A percentile compares a stretch with the other conserved stretches of the same genome.
These are phyloP conservation scores for Phytophthora pistaciae DNA, from an alignment of 352 stramenopile species.

Conservation along the genomic window DNA sequence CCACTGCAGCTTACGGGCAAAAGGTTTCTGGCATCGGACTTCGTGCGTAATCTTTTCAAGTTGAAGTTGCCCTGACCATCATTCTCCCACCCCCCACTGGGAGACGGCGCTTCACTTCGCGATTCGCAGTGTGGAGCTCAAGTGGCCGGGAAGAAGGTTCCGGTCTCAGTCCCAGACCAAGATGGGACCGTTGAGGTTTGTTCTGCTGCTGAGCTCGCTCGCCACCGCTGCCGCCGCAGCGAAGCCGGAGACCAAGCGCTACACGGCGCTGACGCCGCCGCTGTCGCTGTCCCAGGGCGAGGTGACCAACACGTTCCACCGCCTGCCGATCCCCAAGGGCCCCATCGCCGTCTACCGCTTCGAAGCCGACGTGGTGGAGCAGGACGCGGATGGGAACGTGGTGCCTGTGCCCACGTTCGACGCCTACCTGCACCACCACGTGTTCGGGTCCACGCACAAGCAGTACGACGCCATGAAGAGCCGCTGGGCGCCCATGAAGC, in stretches of 20 bases:
- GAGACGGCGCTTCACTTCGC: not conserved
- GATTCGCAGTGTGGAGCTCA: slow-evolving; percentile 8
- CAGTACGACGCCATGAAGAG: slow-evolving; percentile 59
- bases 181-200: slow-evolving; percentile 16
- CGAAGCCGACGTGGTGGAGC: slow-evolving; percentile 77
- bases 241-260: slow-evolving; percentile 58
- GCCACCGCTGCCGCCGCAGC: not conserved
- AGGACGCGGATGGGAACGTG: slow-evolving; percentile 52
- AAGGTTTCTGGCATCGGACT: not conserved
- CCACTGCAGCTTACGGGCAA: not conserved
- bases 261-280: slow-evolving; percentile 73
- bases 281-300: slow-evolving; percentile 72
- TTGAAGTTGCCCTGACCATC: not conserved
- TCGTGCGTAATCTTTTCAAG: not conserved
- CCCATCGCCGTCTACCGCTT: slow-evolving; percentile 88
- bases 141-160: not conserved
- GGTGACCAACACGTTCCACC: slow-evolving; percentile 83
- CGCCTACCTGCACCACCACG: slow-evolving; percentile 87
- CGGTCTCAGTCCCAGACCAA: slow-evolving; percentile 5
- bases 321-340: slow-evolving; percentile 73
- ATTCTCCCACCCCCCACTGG: not conserved
- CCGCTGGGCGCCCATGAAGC: slow-evolving; percentile 80
- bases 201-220: slow-evolving; percentile 13
- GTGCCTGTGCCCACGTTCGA: slow-evolving; percentile 73
- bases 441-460: slow-evolving; percentile 78